These are phyloP conservation scores for Kuraishia floccosa DNA, from an alignment of 805 yeast genomes.

Conservation along the genomic window DNA sequence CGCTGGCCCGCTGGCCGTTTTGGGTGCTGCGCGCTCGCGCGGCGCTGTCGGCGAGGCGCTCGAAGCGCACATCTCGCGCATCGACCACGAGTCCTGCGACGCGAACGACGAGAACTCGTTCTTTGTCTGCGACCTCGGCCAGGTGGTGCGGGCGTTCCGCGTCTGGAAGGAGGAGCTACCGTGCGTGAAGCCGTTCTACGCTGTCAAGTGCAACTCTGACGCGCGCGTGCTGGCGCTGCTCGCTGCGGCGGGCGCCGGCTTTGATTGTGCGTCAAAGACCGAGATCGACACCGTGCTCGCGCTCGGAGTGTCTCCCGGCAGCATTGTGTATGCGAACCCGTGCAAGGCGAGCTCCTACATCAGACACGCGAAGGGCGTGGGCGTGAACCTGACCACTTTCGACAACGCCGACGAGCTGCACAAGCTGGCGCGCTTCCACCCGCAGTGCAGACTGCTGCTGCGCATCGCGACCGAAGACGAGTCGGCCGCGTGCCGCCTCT, in stretches of 20 bases:
- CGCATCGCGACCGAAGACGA: slow-evolving; percentile 88
- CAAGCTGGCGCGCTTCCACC: slow-evolving; percentile 61
- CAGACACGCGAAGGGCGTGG: slow-evolving; percentile 48
- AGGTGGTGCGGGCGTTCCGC: slow-evolving; percentile 46
- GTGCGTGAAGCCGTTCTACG: slow-evolving; percentile 77
- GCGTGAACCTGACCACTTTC: slow-evolving; percentile 70
- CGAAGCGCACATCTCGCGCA: slow-evolving; percentile 21
- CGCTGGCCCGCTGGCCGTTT: too few species aligned
- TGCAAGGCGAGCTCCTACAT: slow-evolving; percentile 82
- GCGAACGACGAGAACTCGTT: slow-evolving; percentile 82
- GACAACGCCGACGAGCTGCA: slow-evolving; percentile 79
- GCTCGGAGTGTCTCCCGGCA: slow-evolving; percentile 49
- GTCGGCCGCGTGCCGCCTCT: slow-evolving; percentile 73
- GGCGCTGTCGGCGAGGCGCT: slow-evolving; percentile 26
- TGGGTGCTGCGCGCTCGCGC: slow-evolving; percentile 15
- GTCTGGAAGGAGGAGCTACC: slow-evolving; percentile 63
- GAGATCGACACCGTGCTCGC: slow-evolving; percentile 64
- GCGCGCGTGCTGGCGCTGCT: slow-evolving; percentile 43
- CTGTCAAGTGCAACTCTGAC: slow-evolving; percentile 89
- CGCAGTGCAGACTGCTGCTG: slow-evolving; percentile 57
- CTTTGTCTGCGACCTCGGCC: slow-evolving; percentile 77
- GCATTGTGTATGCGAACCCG: slow-evolving; percentile 88
- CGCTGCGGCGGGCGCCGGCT: slow-evolving; percentile 55
- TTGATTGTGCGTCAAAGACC: slow-evolving; percentile 87
- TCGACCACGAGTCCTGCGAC: slow-evolving; percentile 48